Base-by-base conservation (phyloP, 2,329 filamentous ascomycete species). In the Pseudopyricularia cyperi region DNA sequence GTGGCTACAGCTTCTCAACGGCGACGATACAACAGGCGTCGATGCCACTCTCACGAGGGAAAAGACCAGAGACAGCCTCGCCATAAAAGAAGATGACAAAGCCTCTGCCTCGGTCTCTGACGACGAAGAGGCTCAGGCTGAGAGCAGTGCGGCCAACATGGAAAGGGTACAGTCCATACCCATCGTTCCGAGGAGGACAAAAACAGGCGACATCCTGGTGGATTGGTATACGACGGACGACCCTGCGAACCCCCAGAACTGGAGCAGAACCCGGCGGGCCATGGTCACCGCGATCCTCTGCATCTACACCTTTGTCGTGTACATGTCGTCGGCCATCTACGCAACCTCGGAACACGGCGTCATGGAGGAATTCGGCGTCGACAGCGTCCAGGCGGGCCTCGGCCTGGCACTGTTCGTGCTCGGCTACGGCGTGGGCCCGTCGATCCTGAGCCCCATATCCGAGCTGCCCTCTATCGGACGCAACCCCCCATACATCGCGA, bases 1-100 rank as follows among this genome's bases (percentile, higher is more conserved):
- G 44, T 80, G 85, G 50, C 65, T 94, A 32, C 82, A 83, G 53
- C 74, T 81, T 7, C 72, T 91, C 48, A 89, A 85, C 62, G 87
- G 94, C 64, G 89, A 95, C 56, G 87, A 48, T 55, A 49, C 8
- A n/a, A 7, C 7, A 32, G 39, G 94, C 85, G 49, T 80, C 83
- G 39, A 86, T 88, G 59, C 67, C 94, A 50, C 85, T 85, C 61
- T 44, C 39, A 26, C 39, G 3, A 44, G 46, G 19, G 30, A 48
- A 33, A 34, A 48, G 26, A 34, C 26, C 24, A 22, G 83, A 83
- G 56, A 82, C 87, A 61, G 44, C 55, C 53, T 47, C 1, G 37
- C 56, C 49, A 52, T 50, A 46, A 44, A 51, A 32, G n/a, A 51
- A 22, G 19, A 46, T 39, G 44, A 42, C 32, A 17, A 22, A 26